Evolutionary conservation across 2,329 filamentous ascomycete genomes (phyloP).

Genomic region (Aspergillus floridensis): DNA sequence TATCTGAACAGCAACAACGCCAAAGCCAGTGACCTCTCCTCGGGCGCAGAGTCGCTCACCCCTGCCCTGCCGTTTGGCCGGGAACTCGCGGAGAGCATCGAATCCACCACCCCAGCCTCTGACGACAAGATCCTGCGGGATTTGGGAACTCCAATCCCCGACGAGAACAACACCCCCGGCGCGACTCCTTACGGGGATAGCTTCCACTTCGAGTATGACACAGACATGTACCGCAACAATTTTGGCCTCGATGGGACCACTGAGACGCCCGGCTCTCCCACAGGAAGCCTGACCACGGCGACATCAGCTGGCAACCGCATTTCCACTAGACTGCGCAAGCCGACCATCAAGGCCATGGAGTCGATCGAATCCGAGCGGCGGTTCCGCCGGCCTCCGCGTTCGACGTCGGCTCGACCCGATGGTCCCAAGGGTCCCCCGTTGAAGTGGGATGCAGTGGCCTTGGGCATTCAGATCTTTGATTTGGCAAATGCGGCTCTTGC

Average conservation of each 20-base stretch:
- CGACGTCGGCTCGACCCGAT: slow-evolving; percentile 12
- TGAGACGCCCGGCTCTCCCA: slow-evolving; percentile 20
- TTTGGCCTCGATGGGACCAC: slow-evolving; percentile 22
- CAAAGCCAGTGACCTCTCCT: slow-evolving; percentile 3
- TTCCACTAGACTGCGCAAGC: slow-evolving; percentile 21
- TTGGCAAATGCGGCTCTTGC: slow-evolving; percentile 17
- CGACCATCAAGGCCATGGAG: slow-evolving; percentile 21
- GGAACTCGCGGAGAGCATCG: slow-evolving; percentile 12
- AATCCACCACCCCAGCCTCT: slow-evolving; percentile 11
- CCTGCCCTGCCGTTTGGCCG: slow-evolving; percentile 1
- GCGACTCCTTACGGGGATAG: slow-evolving; percentile 3
- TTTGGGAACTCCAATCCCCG: not conserved
- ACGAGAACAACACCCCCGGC: not conserved
- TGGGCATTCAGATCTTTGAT: slow-evolving; percentile 17
- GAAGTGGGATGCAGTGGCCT: slow-evolving; percentile 2
- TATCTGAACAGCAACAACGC: not conserved
- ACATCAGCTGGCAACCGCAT: slow-evolving; percentile 17
- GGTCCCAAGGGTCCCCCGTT: not conserved
- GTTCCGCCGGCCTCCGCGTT: slow-evolving; percentile 15
- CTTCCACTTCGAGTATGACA: slow-evolving; percentile 21
- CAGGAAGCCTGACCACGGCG: slow-evolving; percentile 16
- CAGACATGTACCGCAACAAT: slow-evolving; percentile 22
- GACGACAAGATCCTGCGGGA: slow-evolving; percentile 8
- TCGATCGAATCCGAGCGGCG: slow-evolving; percentile 21
- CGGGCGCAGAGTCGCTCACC: not conserved